A percentile compares a stretch with the other conserved stretches of the same genome.
These are phyloP conservation scores for Globisporangium carolinianum DNA, from an alignment of 352 stramenopile species.

Conservation along the genomic window DNA sequence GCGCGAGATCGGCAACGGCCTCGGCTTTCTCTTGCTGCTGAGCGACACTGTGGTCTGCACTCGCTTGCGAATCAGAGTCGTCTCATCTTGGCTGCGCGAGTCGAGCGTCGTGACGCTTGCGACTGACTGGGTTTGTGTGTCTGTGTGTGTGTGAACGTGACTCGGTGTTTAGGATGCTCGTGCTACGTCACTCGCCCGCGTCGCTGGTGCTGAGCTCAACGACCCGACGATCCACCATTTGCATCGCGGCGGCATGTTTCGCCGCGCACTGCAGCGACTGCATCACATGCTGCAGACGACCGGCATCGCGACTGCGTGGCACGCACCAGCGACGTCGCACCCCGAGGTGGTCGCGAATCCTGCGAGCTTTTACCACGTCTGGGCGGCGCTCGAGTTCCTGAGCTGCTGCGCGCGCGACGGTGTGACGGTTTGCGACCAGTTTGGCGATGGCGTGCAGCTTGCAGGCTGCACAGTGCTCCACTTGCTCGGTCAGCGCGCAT, in stretches of 20 bases:
- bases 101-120: conserved; percentile 1
- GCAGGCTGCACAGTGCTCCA: conserved; percentile 53
- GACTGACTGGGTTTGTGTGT: not conserved
- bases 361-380: conserved; percentile 55
- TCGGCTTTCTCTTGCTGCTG: conserved; percentile 54
- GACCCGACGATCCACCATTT: not conserved
- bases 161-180: conserved; percentile 2
- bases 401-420: conserved; percentile 26
- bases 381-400: conserved; percentile 57
- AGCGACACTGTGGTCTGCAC: conserved; percentile 22
- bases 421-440: conserved; percentile 26
- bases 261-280: conserved; percentile 19
- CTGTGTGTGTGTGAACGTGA: not conserved
- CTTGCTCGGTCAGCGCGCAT: conserved; percentile 38
- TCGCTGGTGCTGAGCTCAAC: not conserved
- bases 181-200: no score
- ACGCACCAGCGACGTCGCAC: conserved; percentile 21
- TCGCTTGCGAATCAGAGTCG: no score
- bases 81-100: no score
- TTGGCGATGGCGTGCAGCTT: conserved; percentile 54
- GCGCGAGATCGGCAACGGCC: conserved; percentile 66
- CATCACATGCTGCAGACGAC: conserved; percentile 21
- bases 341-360: conserved; percentile 38
- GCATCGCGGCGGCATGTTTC: conserved; percentile 2
- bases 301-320: conserved; percentile 32